Conservation (phyloP, 805 yeast genomes). For the Metahyphopichia silvanorum region DNA sequence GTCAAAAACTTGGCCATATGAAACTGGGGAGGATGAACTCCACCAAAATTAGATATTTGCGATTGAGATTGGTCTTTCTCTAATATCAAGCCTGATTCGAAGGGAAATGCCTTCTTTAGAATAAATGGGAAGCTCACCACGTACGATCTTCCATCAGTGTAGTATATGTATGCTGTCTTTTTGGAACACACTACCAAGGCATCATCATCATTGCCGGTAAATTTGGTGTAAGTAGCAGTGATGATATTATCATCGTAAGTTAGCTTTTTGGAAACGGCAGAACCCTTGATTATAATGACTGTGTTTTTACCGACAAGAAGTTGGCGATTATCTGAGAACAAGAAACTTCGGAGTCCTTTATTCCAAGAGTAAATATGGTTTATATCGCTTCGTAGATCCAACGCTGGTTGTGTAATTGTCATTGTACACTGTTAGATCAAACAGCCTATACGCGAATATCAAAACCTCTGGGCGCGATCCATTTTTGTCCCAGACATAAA, state of each 20-base stretch:
- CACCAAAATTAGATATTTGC: slow-evolving; percentile 5
- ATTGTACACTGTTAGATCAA: no score
- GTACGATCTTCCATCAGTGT: slow-evolving; percentile 55
- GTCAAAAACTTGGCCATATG: slow-evolving; percentile 52
- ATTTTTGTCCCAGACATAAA: no score
- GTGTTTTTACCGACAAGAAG: slow-evolving; percentile 33
- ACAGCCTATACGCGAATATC: no score
- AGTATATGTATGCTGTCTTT: slow-evolving; percentile 62
- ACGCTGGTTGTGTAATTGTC: slow-evolving; percentile 23
- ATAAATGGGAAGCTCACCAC: slow-evolving; percentile 68
- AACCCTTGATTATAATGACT: slow-evolving; percentile 49
- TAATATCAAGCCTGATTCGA: slow-evolving; percentile 64
- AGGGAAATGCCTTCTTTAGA: slow-evolving; percentile 58
- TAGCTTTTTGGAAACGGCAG: slow-evolving; percentile 45
- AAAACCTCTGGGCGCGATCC: no score
- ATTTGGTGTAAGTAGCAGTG: slow-evolving; percentile 59
- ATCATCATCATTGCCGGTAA: slow-evolving; percentile 20
- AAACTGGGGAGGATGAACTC: slow-evolving; percentile 17
- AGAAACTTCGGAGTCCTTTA: slow-evolving; percentile 13
- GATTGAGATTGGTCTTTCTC: slow-evolving; percentile 42
- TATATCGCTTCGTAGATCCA: slow-evolving; percentile 26
- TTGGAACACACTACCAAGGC: slow-evolving; percentile 56
- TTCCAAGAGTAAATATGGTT: slow-evolving; percentile 17
- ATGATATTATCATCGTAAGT: slow-evolving; percentile 50
- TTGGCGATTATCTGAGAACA: slow-evolving; percentile 25